These are phyloP conservation scores for Colletotrichum australisinense DNA, from an alignment of 2,329 filamentous ascomycete genomes.

Conservation along the genomic window DNA sequence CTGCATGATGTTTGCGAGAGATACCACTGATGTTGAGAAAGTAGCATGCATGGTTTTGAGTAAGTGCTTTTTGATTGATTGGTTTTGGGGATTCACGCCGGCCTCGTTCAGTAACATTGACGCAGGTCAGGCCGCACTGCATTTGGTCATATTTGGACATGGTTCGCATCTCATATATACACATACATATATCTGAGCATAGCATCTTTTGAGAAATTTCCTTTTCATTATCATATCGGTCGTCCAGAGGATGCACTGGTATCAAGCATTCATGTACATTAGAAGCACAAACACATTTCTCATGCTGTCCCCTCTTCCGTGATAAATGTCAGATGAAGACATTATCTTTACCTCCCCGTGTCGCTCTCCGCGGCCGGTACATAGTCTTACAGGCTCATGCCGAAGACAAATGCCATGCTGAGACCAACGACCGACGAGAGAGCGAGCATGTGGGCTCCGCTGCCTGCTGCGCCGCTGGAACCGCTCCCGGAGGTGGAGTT, in stretches of 20 bases:
- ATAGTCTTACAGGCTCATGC: conserved; percentile 46
- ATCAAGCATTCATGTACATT: conserved; percentile 36
- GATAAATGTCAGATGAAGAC: not conserved
- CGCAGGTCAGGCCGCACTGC: not conserved
- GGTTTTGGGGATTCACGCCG: not conserved
- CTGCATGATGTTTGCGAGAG: conserved; percentile 31
- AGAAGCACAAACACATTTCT: conserved; percentile 28
- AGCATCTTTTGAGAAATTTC: not conserved
- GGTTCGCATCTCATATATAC: not conserved
- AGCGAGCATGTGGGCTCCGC: conserved; percentile 39
- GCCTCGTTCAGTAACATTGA: not conserved
- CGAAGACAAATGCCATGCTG: conserved; percentile 50
- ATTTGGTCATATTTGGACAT: not conserved
- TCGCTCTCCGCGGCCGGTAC: too few relatives aligned
- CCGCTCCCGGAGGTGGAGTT: conserved; percentile 19
- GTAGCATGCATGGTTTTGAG: not conserved
- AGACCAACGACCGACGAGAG: conserved; percentile 52
- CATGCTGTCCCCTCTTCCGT: conserved; percentile 11
- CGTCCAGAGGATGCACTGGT: conserved; percentile 24
- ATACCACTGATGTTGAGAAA: conserved; percentile 34
- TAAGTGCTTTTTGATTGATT: not conserved
- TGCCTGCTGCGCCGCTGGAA: conserved; percentile 33
- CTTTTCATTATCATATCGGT: not conserved
- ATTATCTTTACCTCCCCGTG: not conserved
- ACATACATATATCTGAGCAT: not conserved